Conservation (phyloP, 257 asterid species). For the Solanum bulbocastanum region DNA sequence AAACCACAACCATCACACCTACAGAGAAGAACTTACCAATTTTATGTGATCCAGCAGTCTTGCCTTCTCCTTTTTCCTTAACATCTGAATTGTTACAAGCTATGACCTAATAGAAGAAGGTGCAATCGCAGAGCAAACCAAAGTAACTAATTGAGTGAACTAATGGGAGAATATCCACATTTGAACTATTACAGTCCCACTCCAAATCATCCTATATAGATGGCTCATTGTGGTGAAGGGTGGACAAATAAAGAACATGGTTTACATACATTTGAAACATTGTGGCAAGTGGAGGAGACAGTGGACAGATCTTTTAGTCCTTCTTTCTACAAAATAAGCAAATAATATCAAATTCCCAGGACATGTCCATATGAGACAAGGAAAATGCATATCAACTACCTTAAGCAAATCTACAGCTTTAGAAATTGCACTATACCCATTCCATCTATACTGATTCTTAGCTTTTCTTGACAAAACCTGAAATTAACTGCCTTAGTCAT, state of each 20-base stretch:
- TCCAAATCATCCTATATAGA: background rate
- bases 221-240: background rate
- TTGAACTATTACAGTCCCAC: background rate
- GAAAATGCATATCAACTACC: slow-evolving; percentile 16
- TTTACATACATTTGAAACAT: slow-evolving; percentile 21
- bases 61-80: slow-evolving; percentile 15
- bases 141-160: background rate
- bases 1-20: background rate
- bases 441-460: slow-evolving; percentile 47
- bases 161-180: background rate
- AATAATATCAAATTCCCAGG: background rate
- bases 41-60: slow-evolving; percentile 20
- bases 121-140: background rate
- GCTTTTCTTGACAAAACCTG: slow-evolving; percentile 37
- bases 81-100: background rate
- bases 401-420: slow-evolving; percentile 31
- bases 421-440: slow-evolving; percentile 33
- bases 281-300: slow-evolving; percentile 11
- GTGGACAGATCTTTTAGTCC: slow-evolving; percentile 38
- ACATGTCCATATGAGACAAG: background rate
- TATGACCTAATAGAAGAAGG: slow-evolving; percentile 14
- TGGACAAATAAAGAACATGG: background rate
- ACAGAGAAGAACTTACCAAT: slow-evolving; percentile 17
- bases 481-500: background rate
- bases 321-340: slow-evolving; percentile 29